Conservation (phyloP, 345 rosid genomes). For the Hirschfeldia incana region DNA sequence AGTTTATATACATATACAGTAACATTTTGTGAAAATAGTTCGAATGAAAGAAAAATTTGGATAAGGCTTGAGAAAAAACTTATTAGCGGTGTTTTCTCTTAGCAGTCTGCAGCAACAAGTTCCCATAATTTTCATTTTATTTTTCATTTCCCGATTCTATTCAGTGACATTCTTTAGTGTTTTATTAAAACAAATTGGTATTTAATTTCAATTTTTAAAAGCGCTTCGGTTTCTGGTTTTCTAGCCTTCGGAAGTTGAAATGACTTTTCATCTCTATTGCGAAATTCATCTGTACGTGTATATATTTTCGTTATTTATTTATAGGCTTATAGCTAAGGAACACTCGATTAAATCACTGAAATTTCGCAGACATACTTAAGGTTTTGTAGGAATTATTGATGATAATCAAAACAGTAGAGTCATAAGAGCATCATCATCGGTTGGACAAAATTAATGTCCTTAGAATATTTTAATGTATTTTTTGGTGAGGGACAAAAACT, state of each 20-base stretch:
- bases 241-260: constrained; percentile 23
- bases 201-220: background rate
- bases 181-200: background rate
- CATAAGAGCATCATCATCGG: no score
- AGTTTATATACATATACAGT: no score
- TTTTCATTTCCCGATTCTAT: constrained; percentile 36
- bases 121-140: constrained; percentile 32
- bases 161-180: background rate
- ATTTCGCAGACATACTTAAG: background rate
- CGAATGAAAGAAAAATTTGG: background rate
- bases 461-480: no score
- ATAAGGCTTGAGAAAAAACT: constrained; percentile 29
- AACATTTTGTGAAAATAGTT: no score
- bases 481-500: no score
- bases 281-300: background rate
- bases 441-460: no score
- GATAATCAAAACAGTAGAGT: background rate
- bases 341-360: background rate
- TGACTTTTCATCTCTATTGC: background rate
- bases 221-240: constrained; percentile 18
- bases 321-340: background rate
- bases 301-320: background rate
- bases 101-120: constrained; percentile 39
- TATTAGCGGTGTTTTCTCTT: constrained; percentile 27
- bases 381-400: background rate